Conservation (phyloP, 352 stramenopile species). For the Pythium scleroteichum region DNA sequence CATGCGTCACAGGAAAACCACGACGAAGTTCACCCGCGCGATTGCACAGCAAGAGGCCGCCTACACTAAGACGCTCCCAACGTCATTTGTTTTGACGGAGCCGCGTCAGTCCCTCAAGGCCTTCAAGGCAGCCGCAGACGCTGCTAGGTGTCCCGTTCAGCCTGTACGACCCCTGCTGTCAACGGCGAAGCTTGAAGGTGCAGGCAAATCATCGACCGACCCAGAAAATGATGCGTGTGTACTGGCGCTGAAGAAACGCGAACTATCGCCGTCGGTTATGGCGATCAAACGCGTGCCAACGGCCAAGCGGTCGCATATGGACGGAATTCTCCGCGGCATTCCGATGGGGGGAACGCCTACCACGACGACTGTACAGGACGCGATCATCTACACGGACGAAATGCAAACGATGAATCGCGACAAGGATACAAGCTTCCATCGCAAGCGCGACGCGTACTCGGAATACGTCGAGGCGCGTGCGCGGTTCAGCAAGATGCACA, state of each 20-base stretch:
- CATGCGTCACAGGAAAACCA: conserved; percentile 51
- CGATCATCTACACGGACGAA: conserved; percentile 66
- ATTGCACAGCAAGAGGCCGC: conserved; percentile 43
- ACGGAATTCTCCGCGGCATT: conserved; percentile 65
- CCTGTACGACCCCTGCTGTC: conserved; percentile 38
- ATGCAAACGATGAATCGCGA: conserved; percentile 79
- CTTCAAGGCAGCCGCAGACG: conserved; percentile 50
- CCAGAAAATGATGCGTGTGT: conserved; percentile 12
- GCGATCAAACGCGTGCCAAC: conserved; percentile 42
- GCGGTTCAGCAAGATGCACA: conserved; percentile 90
- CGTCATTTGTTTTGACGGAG: conserved; percentile 70
- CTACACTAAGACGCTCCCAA: conserved; percentile 53
- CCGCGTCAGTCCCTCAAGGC: conserved; percentile 38
- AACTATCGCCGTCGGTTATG: conserved; percentile 19
- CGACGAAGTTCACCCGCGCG: conserved; percentile 37
- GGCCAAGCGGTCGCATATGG: conserved; percentile 80
- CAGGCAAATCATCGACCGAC: conserved; percentile 4
- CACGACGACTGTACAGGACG: conserved; percentile 46
- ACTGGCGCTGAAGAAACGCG: conserved; percentile 16
- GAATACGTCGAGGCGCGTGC: conserved; percentile 87
- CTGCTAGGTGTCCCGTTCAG: conserved; percentile 54
- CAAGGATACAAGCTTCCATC: conserved; percentile 73
- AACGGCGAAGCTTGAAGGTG: neutral
- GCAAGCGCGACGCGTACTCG: conserved; percentile 85
- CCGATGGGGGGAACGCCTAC: conserved; percentile 35